Evolutionary conservation across 1,284 basidiomycete genomes (phyloP), one percentile per base, ranked within the genome.

Genomic region (Ganoderma resinaceum): DNA sequence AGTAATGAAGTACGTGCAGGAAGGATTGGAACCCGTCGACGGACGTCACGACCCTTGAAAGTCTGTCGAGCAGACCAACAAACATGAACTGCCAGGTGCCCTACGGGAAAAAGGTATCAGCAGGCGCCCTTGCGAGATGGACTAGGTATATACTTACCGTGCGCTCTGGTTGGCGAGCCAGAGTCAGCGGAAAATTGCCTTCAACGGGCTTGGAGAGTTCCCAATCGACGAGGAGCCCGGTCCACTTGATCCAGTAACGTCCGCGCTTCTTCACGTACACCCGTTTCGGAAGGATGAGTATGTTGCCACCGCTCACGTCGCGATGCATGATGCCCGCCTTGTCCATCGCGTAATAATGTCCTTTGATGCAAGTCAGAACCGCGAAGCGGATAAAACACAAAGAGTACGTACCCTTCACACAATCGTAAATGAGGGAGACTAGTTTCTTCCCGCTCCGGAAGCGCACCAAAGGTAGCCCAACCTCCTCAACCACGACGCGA

Each of bases 191-290:
- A 16, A 18, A 12, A 20, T 42, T 18, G 26, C 9, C 14, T 8
- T 57, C 18, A 14, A 6, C 31, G 12, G 38, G 20, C 33, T 8
- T 9, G n/a, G 16, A 31, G 14, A 49, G 35, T 2, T 70, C 69
- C 69, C 69, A 70, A 43, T 70, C 66, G 3, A 40, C 33, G 20
- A 70, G 66, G 0, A 70, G 23, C 0, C 69, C 69, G 2, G n/a
- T 26, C 63, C 69, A 66, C n/a, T 61, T 53, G 9, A 69, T 20
- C 1, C 42, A 42, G 16, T 42, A 42, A 20, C 42, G 42, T 3
- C 6, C 1, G 18, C 6, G 2, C 35, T 18, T 4, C n/a, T 14
- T 3, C 3, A 46, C 16, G 55, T 3, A 65, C 0, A 42, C 42
- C 42, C 42, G 16, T 16, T 42, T 42, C 14, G 69, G 69, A 23